Evolutionary conservation across 768 basidiomycete species (phyloP), one percentile per base, ranked within the genome.

Genomic region (Strobilomyces confusus): DNA sequence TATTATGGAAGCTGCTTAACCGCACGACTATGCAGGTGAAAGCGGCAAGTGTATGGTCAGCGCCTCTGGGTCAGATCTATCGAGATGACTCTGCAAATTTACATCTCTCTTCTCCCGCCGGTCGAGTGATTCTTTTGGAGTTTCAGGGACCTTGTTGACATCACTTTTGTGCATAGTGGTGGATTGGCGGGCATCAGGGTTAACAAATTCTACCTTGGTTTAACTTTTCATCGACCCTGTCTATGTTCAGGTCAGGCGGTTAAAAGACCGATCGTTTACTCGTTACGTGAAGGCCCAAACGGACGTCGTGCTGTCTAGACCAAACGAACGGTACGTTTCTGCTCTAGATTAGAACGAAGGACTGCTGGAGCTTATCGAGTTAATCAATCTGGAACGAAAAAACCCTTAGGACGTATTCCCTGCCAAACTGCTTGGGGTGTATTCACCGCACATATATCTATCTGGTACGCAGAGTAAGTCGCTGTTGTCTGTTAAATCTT

Each of bases 1-100:
- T 61, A 67, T 58, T 65, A 66, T 65, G 65, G 66, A 66, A 68
- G 63, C 47, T 22, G 49, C 45, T 52, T 40, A 52, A 30, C 45
- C 44, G 41, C 49, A 12, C 23, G 32, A 44, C 30, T 48, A 29
- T 52, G 44, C 49, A 30, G 50, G 62, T 57, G 54, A 62, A 56
- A 30, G 51, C 50, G 45, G 40, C 41, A 63, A 58, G 51, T 40
- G 55, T 58, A 15, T 26, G 23, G 49, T 49, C 37, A 45, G 40
- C 20, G 43, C 54, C 53, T 55, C 44, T 58, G 55, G 55, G 38
- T 56, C 55, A 63, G 60, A 65, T 60, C 63, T 29, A 29, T 52
- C 44, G 44, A 52, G 54, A 63, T 54, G 51, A 20, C 51, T 33
- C 43, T 60, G 33, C 47, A 51, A 46, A 44, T 57, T 49, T 48